Evolutionary conservation across 805 yeast genomes (phyloP), one percentile per base, ranked within the genome.

Genomic region (Monosporozyma servazzii): DNA sequence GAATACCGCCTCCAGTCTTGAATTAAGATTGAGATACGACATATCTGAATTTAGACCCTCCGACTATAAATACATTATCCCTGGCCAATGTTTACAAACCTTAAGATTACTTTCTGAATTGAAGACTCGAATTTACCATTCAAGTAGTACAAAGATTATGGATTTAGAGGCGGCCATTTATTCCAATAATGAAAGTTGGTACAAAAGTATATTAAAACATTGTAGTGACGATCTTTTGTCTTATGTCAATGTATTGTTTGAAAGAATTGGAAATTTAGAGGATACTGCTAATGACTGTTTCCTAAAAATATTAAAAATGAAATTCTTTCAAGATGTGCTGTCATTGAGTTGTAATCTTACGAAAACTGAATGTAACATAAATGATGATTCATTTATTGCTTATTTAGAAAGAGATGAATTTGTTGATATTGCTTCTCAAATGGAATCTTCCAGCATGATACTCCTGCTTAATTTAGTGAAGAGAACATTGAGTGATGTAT

Each of bases 1-100:
- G 1, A 78, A 77, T 56, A 79, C 86, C 0, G 75, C 86, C 20
- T 79, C 80, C 50, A 77, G 86, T 2, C 66, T 78, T 7, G 96
- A 88, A 58, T 78, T 86, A 11, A 69, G 84, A 0, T 62, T 82
- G 30, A 71, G 95, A 47, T 40, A 51, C 53, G 87, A 87, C 0
- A 49, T 61, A 2, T 29, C 56, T 1, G 48, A 58, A 21, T 21
- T 29, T 10, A 31, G 21, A 13, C 42, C 39, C 3, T 10, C n/a
- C 1, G 20, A 39, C 3, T 27, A 29, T 3, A 40, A 27, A 23
- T 15, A 21, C 3, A 42, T 25, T 9, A 50, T 55, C n/a, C 50
- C 88, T 0, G 77, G 80, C 57, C 88, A 84, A 54, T 66, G 76
- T 1, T 57, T 86, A 44, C 73, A 85, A 1, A 75, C 82, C 15